Evolutionary conservation across 2,329 filamentous ascomycete species (phyloP).

Genomic region (Ophiostoma angusticollis): DNA sequence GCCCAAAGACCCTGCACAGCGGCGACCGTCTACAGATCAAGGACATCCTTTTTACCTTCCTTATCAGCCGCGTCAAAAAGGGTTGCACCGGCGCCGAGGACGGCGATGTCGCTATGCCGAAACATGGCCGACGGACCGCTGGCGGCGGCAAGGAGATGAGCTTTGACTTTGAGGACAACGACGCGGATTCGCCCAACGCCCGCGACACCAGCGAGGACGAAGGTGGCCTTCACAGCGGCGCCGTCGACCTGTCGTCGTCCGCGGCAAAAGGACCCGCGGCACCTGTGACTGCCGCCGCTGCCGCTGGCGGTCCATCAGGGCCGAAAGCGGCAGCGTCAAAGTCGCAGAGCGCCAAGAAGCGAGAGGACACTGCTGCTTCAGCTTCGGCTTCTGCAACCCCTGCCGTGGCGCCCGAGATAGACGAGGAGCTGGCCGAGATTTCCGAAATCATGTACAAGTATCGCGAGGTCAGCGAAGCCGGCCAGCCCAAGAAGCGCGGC

Average conservation of each 20-base stretch:
- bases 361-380: no score
- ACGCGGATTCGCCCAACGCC: conserved; percentile 31
- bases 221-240: background rate
- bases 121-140: background rate
- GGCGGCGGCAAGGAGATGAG: conserved; percentile 55
- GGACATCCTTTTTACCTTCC: conserved; percentile 54
- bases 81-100: conserved; percentile 48
- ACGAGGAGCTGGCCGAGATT: conserved; percentile 2
- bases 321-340: background rate
- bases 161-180: conserved; percentile 56
- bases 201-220: conserved; percentile 43
- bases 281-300: background rate
- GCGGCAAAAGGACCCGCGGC: conserved; percentile 15
- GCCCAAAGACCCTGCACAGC: conserved; percentile 45
- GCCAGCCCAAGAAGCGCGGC: conserved; percentile 53
- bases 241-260: background rate
- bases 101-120: conserved; percentile 19
- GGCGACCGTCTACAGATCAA: conserved; percentile 60
- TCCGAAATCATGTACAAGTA: conserved; percentile 5
- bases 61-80: conserved; percentile 49
- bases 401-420: conserved; percentile 1
- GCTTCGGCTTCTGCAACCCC: no score
- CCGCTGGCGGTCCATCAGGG: no score
- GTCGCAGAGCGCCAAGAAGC: background rate
- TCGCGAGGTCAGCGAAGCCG: background rate